Evolutionary conservation across 768 basidiomycete genomes (phyloP), one percentile per base, ranked within the genome.

Genomic region (Russula sp.): DNA sequence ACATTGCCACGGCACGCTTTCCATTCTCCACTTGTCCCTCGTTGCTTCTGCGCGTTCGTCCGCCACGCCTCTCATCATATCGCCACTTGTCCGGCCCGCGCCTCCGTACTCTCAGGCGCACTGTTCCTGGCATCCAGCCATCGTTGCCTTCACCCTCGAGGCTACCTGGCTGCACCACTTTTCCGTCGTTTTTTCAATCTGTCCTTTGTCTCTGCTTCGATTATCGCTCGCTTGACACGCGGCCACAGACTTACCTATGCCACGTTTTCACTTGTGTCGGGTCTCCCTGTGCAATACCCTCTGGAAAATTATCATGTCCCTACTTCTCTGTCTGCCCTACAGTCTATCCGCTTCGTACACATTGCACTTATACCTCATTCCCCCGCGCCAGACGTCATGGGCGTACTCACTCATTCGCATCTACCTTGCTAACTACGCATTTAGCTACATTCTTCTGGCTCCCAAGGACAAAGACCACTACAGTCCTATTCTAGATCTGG

Each of bases 401-500:
- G 54, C 46, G 34, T 18, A 54, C 35, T 43, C 20, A 53, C 22
- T 22, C 29, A n/a, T 45, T 29, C 20, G 13, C n/a, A 6, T 35
- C 11, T 20, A 20, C 10, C 29, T 22, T 59, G 38, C 56, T 58
- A 29, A 65, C 43, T 39, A 16, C 49, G 13, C 7, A 56, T 63
- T 13, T 59, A 91, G 89, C 71, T 93, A 84, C 75, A 80, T 88
- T 64, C 78, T 93, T 61, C 79, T 93, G 56, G 83, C 80, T 47
- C 91, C 91, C 35, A 89, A 85, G 68, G 90, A 93, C 76, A 84
- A 84, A 66, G 90, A 93, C 67, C 88, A 92, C 66, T 93, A 92
- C 73, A 87, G 89, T 70, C 91, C 91, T 14, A 86, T 93, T 59
- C 80, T 86, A 78, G 88, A 88, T 69, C 75, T 93, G 38, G 87